phyloP scores from a whole-genome alignment of 2,329 filamentous ascomycete genomes.

The Penicillium sp. region DNA sequence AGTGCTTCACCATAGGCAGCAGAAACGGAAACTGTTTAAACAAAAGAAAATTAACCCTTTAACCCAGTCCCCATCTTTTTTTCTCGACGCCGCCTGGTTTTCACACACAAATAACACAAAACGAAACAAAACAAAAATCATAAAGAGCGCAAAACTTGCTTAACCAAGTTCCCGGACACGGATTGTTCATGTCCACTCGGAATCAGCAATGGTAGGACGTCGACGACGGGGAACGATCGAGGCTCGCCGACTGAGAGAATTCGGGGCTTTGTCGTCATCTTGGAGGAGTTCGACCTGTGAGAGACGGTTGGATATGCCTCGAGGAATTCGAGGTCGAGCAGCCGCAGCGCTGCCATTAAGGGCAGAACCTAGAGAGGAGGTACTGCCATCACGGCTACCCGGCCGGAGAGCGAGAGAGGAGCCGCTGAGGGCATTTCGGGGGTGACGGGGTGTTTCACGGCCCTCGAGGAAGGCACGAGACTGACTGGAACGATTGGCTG shows the following conservation, averaged over 20 bases:
- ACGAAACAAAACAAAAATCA: slow-evolving; percentile 11
- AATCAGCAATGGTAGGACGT: slow-evolving; percentile 44
- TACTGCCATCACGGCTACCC: slow-evolving; percentile 50
- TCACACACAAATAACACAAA: slow-evolving; percentile 15
- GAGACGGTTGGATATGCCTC: slow-evolving; percentile 44
- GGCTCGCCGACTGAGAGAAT: slow-evolving; percentile 40
- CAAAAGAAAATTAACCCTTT: slow-evolving; percentile 16
- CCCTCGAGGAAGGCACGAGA: slow-evolving; percentile 48
- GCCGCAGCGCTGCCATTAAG: slow-evolving; percentile 41
- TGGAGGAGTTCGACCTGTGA: slow-evolving; percentile 45
- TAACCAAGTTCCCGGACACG: not conserved
- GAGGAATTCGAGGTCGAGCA: slow-evolving; percentile 45
- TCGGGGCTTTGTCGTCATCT: slow-evolving; percentile 47
- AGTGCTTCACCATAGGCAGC: slow-evolving; percentile 28
- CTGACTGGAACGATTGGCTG: slow-evolving; percentile 44
- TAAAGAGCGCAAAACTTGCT: slow-evolving; percentile 19
- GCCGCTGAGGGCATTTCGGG: slow-evolving; percentile 46
- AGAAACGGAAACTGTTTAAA: slow-evolving; percentile 20
- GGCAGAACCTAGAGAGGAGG: slow-evolving; percentile 36
- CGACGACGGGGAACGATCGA: slow-evolving; percentile 48
- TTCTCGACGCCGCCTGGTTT: slow-evolving; percentile 21
- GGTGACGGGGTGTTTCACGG: slow-evolving; percentile 48
- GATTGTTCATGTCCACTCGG: slow-evolving; percentile 42
- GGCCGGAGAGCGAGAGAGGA: slow-evolving; percentile 47
- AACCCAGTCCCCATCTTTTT: slow-evolving; percentile 18